Base-by-base conservation (phyloP, 1,284 basidiomycete species). In the Pyrrhoderma lamaoense region DNA sequence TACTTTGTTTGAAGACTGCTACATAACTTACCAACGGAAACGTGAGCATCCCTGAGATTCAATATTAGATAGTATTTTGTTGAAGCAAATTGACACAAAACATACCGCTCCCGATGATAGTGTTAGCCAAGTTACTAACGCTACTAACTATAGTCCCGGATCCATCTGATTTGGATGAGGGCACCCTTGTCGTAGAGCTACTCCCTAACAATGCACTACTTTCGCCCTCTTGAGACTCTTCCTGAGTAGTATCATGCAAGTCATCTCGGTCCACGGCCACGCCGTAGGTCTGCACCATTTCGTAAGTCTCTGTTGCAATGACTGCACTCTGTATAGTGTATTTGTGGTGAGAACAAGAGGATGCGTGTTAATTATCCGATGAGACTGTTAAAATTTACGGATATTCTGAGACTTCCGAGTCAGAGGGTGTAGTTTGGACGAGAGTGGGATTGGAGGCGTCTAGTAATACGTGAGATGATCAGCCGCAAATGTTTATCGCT, bases 61-160 rank as follows among this genome's bases (percentile, higher is more conserved):
- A 13, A 53, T 18, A 7, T 49, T 23, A 16, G 57, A 37, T 48
- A 23, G 56, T 38, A 55, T 21, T 21, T 48, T 38, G 25, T 52
- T n/a, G 16, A 34, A 52, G 22, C 2, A 46, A 5, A 22, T 45
- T 27, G 42, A n/a, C 13, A 16, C 31, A 40, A 22, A 8, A 78
- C 75, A 64, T 67, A 80, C 90, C 91, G 53, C 87, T 91, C 13
- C 91, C 90, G 61, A 93, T 86, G 60, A 93, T 91, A 0, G 91
- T 94, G 61, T 94, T 91, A 42, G 81, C 72, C 49, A 93, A 70
- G 61, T 93, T 93, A 57, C 85, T 80, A 46, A 86, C 73, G 53
- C 77, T 81, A 57, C 85, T 86, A 21, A 72, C 59, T 27, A 89
- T 65, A 42, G 68, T 77, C 22, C 84, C 87, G 65, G 80, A 77